Conservation (phyloP, 1,139 yeast species). For the Scheffersomyces parashehatae region DNA sequence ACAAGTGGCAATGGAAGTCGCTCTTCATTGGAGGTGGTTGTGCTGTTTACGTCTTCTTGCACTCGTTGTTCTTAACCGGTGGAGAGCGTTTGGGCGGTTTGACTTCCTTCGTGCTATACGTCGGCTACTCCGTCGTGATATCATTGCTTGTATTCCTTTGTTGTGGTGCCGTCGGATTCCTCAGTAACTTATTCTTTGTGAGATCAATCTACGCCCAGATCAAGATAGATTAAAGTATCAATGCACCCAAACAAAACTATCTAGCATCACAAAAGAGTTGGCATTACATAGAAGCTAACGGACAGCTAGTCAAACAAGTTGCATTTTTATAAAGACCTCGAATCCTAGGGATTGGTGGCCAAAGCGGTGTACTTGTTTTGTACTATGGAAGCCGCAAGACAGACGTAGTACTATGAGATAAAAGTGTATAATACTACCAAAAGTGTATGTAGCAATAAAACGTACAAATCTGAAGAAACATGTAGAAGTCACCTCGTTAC, state of each 20-base stretch:
- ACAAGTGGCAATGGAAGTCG: slow-evolving; percentile 98
- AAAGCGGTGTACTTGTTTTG: no score
- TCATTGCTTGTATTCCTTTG: slow-evolving; percentile 73
- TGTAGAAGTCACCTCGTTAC: no score
- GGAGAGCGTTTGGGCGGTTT: slow-evolving; percentile 69
- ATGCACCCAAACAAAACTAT: background rate
- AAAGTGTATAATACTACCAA: no score
- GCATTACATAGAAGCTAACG: no score
- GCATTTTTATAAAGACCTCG: no score
- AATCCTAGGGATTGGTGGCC: no score
- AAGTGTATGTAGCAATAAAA: no score
- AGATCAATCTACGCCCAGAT: slow-evolving; percentile 80
- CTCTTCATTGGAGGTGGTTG: slow-evolving; percentile 89
- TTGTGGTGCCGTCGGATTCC: slow-evolving; percentile 87
- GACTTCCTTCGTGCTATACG: slow-evolving; percentile 73
- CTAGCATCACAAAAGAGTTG: no score
- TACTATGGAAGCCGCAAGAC: no score
- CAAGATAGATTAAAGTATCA: slow-evolving; percentile 63
- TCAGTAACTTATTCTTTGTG: slow-evolving; percentile 72
- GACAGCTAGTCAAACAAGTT: no score
- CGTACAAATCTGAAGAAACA: no score
- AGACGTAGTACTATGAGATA: no score
- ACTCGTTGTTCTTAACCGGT: slow-evolving; percentile 73
- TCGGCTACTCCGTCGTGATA: slow-evolving; percentile 81
- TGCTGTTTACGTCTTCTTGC: slow-evolving; percentile 78